These are phyloP conservation scores for Austroboletus olivaceoglutinosus DNA, from an alignment of 1,284 basidiomycete genomes.

Conservation along the genomic window DNA sequence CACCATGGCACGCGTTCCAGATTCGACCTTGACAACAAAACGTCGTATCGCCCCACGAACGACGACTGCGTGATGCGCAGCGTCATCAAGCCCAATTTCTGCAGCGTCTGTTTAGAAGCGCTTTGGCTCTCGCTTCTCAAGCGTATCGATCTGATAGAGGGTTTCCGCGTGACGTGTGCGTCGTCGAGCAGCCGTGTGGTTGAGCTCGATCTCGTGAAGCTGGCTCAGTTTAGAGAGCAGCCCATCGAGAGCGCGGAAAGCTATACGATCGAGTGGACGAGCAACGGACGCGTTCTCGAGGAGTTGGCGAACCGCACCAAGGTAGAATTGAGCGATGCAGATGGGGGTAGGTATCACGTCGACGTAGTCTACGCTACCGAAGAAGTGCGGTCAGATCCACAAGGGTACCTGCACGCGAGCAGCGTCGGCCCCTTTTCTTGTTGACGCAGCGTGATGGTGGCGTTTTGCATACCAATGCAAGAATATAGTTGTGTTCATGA, in stretches of 20 bases:
- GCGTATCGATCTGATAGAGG: slow-evolving; percentile 61
- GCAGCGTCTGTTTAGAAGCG: slow-evolving; percentile 71
- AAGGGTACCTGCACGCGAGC: slow-evolving; percentile 31
- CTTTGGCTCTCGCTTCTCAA: slow-evolving; percentile 66
- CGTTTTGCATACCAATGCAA: background rate
- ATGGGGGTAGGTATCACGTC: slow-evolving; percentile 45
- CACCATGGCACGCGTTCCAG: slow-evolving; percentile 34
- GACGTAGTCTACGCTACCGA: slow-evolving; percentile 53
- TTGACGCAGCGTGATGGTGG: no score
- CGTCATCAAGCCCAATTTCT: slow-evolving; percentile 70
- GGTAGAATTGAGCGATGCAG: slow-evolving; percentile 37
- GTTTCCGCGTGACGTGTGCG: slow-evolving; percentile 28
- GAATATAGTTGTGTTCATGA: slow-evolving; percentile 10
- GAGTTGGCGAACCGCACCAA: slow-evolving; percentile 49
- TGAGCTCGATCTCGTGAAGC: slow-evolving; percentile 50
- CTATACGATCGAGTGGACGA: slow-evolving; percentile 55
- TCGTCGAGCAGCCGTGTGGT: slow-evolving; percentile 28
- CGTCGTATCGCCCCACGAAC: slow-evolving; percentile 74
- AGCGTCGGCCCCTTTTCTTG: slow-evolving; percentile 2
- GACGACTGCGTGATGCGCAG: slow-evolving; percentile 83
- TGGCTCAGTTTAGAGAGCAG: slow-evolving; percentile 53
- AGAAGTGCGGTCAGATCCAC: slow-evolving; percentile 51
- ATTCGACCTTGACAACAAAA: slow-evolving; percentile 58
- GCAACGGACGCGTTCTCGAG: slow-evolving; percentile 42
- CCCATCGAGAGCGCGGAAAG: slow-evolving; percentile 42